Conservation (phyloP, 2,329 filamentous ascomycete genomes). For the Fusarium sp. region DNA sequence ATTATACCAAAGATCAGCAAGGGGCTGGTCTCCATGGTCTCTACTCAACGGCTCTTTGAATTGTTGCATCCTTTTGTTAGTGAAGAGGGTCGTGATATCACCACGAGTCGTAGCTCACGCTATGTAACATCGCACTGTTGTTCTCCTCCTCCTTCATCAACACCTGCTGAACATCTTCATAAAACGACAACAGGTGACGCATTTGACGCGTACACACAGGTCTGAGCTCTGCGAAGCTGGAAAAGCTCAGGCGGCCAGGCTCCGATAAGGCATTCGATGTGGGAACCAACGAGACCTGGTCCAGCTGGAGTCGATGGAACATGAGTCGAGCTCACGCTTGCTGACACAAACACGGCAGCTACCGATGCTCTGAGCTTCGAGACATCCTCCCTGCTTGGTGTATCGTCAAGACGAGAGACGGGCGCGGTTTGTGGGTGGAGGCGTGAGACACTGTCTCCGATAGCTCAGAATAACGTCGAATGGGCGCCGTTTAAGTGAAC, state of each 20-base stretch:
- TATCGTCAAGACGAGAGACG: conserved; percentile 19
- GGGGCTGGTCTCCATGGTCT: conserved; percentile 23
- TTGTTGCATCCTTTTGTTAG: conserved; percentile 16
- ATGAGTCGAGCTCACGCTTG: conserved; percentile 10
- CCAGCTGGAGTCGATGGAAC: conserved; percentile 18
- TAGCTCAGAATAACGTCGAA: conserved; percentile 31
- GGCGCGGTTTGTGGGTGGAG: conserved; percentile 35
- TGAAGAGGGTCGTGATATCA: conserved; percentile 22
- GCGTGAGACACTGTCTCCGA: conserved; percentile 44
- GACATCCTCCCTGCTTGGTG: conserved; percentile 38
- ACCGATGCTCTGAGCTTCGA: conserved; percentile 20
- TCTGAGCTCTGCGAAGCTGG: conserved; percentile 9
- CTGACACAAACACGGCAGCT: conserved; percentile 18
- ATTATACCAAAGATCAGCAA: conserved; percentile 22
- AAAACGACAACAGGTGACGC: conserved; percentile 4
- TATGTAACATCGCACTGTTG: conserved; percentile 5
- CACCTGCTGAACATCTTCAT: conserved; percentile 5
- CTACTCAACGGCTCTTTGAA: conserved; percentile 10
- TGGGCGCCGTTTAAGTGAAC: conserved; percentile 23
- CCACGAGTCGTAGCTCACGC: conserved; percentile 26
- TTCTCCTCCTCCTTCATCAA: conserved; percentile 3
- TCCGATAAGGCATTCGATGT: conserved; percentile 23
- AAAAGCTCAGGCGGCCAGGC: conserved; percentile 15
- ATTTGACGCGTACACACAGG: conserved; percentile 2
- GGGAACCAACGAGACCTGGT: conserved; percentile 12